Evolutionary conservation across 2,329 filamentous ascomycete genomes (phyloP).

Genomic region (Blastomyces percursus): DNA sequence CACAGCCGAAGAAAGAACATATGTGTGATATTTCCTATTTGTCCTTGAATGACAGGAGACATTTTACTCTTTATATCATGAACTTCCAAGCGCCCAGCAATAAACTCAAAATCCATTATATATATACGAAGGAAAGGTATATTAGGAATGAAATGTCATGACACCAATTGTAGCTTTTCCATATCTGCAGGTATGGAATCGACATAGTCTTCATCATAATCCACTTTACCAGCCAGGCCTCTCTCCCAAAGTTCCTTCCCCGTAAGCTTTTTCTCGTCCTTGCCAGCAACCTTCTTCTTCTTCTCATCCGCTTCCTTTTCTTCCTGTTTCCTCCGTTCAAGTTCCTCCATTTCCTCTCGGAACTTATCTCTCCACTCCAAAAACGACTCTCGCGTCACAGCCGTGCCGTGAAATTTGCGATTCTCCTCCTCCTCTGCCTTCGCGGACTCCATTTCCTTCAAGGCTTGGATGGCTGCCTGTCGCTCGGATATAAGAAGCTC

Average conservation of each 20-base stretch:
- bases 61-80: not conserved
- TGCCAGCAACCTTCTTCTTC: slow-evolving; percentile 61
- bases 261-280: slow-evolving; percentile 55
- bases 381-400: slow-evolving; percentile 80
- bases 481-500: slow-evolving; percentile 72
- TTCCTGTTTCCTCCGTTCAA: slow-evolving; percentile 51
- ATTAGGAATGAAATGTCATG: slow-evolving; percentile 24
- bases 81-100: not conserved
- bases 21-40: not conserved
- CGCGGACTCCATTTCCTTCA: slow-evolving; percentile 43
- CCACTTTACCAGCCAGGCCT: slow-evolving; percentile 55
- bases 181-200: slow-evolving; percentile 49
- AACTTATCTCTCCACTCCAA: slow-evolving; percentile 72
- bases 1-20: not conserved
- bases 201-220: slow-evolving; percentile 57
- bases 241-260: slow-evolving; percentile 70
- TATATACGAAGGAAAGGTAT: not conserved
- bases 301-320: slow-evolving; percentile 71
- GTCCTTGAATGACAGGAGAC: not conserved
- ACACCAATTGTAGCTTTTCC: slow-evolving; percentile 61
- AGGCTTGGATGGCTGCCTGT: slow-evolving; percentile 49
- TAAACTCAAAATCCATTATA: not conserved
- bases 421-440: slow-evolving; percentile 81
- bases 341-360: slow-evolving; percentile 66
- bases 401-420: slow-evolving; percentile 84